Evolutionary conservation across 2,329 filamentous ascomycete species (phyloP).

Genomic region (Fusarium illudens): DNA sequence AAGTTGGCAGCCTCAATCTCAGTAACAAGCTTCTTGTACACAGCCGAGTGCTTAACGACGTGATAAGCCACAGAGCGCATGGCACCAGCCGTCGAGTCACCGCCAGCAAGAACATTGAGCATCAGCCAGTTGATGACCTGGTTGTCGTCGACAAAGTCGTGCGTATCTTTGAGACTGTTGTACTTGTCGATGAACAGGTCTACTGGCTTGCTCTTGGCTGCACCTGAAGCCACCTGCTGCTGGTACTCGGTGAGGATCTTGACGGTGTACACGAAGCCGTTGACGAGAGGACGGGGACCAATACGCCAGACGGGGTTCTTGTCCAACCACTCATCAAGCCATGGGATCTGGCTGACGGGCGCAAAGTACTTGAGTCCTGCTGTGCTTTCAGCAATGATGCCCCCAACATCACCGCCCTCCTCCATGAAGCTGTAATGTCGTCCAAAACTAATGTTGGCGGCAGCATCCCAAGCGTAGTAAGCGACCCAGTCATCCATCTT

Average conservation of each 20-base stretch:
- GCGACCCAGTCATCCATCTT: constrained; percentile 36
- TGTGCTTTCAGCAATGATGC: constrained; percentile 21
- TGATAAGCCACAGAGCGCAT: constrained; percentile 31
- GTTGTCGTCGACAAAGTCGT: constrained; percentile 26
- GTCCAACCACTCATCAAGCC: constrained; percentile 36
- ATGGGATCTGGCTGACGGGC: constrained; percentile 30
- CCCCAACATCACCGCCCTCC: constrained; percentile 11
- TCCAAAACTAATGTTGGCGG: constrained; percentile 34
- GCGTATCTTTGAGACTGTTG: constrained; percentile 28
- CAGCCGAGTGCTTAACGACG: constrained; percentile 6
- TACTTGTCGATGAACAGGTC: constrained; percentile 35
- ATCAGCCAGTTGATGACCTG: constrained; percentile 36
- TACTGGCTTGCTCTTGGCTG: constrained; percentile 23
- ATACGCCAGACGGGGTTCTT: constrained; percentile 31
- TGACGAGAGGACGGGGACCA: constrained; percentile 13
- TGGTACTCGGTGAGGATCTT: constrained; percentile 34
- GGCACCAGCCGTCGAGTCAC: constrained; percentile 33
- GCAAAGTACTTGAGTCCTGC: constrained; percentile 34
- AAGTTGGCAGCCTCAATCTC: constrained; percentile 17
- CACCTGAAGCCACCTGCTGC: constrained; percentile 17
- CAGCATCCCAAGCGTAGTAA: constrained; percentile 33
- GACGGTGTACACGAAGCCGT: constrained; percentile 22
- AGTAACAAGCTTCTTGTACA: constrained; percentile 22
- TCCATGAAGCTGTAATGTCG: constrained; percentile 31
- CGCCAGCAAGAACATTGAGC: constrained; percentile 30